phyloP scores from a whole-genome alignment of 495 filamentous ascomycete species.

The Echria macrotheca region DNA sequence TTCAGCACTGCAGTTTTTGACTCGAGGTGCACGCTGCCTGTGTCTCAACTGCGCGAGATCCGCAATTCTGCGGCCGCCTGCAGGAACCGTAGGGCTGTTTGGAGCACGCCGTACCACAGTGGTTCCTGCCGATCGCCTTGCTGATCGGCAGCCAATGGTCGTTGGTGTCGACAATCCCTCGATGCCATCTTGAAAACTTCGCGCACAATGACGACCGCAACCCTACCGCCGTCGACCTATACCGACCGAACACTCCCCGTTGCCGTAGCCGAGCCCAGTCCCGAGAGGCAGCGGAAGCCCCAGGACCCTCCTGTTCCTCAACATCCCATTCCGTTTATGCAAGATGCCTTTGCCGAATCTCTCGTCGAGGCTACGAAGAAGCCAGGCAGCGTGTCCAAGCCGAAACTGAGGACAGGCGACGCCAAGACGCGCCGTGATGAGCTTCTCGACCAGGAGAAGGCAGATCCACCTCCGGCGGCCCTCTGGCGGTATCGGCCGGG shows the following conservation, averaged over 20 bases:
- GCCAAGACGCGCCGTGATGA: slow-evolving; percentile 62
- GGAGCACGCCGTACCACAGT: slow-evolving; percentile 11
- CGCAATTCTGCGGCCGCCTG: slow-evolving; percentile 14
- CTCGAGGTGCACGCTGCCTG: too few relatives aligned
- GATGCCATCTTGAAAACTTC: too few relatives aligned
- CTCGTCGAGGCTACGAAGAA: slow-evolving; percentile 63
- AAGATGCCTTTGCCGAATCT: slow-evolving; percentile 90
- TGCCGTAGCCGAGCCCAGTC: slow-evolving; percentile 15
- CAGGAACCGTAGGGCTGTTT: slow-evolving; percentile 7
- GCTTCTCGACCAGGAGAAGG: slow-evolving; percentile 61
- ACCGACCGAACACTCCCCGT: slow-evolving; percentile 24
- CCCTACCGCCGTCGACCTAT: slow-evolving; percentile 7
- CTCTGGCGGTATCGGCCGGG: slow-evolving; percentile 67
- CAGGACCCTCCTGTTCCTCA: slow-evolving; percentile 22
- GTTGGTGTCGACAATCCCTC: too few relatives aligned
- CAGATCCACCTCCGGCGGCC: slow-evolving; percentile 55
- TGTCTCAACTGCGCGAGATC: too few relatives aligned
- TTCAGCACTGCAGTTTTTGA: too few relatives aligned
- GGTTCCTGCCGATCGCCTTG: slow-evolving; percentile 28
- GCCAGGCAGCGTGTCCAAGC: slow-evolving; percentile 37
- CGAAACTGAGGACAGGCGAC: slow-evolving; percentile 52
- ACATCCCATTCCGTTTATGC: slow-evolving; percentile 73
- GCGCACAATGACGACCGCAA: slow-evolving; percentile 18
- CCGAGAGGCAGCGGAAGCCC: slow-evolving; percentile 7
- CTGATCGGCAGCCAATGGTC: too few relatives aligned